Evolutionary conservation across 495 filamentous ascomycete genomes (phyloP), one percentile per base, ranked within the genome.

Genomic region (Penicillium pancosmium): DNA sequence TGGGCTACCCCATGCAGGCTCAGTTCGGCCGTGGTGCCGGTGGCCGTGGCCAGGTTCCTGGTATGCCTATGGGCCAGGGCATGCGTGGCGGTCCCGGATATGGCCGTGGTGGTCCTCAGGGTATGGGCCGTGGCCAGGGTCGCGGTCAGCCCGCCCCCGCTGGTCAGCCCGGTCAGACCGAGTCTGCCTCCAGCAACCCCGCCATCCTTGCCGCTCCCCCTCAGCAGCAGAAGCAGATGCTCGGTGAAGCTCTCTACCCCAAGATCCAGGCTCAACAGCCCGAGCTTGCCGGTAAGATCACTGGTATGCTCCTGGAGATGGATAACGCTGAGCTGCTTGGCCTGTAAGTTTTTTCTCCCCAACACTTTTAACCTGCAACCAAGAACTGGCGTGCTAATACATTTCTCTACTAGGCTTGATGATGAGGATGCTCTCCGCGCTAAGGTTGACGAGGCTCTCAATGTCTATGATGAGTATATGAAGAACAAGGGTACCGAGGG

Each of bases 291-390:
- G 94, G 94, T 65, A 99, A 99, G 88, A 97, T 99, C 70, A 99
- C 94, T 59, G 94, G 94, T 75, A 99, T 99, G 94, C 86, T 99
- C 67, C 72, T 99, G 65, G 94, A 99, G 84, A 99, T 99, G 94
- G 94, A 97, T 61, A 97, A 97, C 72, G 62, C 79, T 48, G 94
- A 99, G 81, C 78, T 99, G 61, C 78, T 99, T 68, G 89, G 88
- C 74, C 83, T 99, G 94, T 98, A 87, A 91, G 94, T 92, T 57
- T 4, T 4, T 62, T 49, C 38, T 6, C 27, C 27, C 5, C 27
- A 7, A 25, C 21, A 43, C 23, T 49, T 13, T 8, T 34, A 21
- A 48, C 34, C 50, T 36, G 13, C 5, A 10, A 3, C 21, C 33
- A 38, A 18, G 10, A 54, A 34, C 15, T 56, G 23, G 66, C 43